Evolutionary conservation across 1,139 yeast genomes (phyloP), one percentile per base, ranked within the genome.

Genomic region (Debaryomyces nepalensis): DNA sequence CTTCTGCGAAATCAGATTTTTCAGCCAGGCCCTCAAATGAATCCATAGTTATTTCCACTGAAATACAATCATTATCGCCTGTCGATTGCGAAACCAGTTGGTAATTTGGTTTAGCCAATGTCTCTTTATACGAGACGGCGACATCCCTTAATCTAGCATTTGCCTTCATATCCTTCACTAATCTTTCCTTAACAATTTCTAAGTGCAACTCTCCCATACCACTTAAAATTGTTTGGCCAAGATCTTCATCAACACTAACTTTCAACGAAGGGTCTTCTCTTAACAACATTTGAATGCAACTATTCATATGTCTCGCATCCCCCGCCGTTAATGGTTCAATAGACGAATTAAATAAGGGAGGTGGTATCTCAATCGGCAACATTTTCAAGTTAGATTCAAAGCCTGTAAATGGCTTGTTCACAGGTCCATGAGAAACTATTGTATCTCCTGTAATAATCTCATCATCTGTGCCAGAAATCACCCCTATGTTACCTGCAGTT

Each of bases 141-240:
- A 93, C 87, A 42, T 83, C 83, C 27, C 96, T 90, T 39, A 90
- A 75, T 37, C 83, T 82, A 0, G 87, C 86, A 45, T 83, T 82
- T 2, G 96, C 97, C 58, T 85, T 84, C 75, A 91, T 76, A 48
- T 89, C 96, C 41, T 79, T 80, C 15, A 84, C 67, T 39, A 93
- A 73, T 44, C 97, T 72, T 52, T 89, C 95, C 41, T 77, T 75
- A 2, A 95, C 87, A 51, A 93, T 90, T 52, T 93, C 98, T 41
- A 93, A 73, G 63, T 93, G 99, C 40, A 93, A 70, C 56, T 90
- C 97, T 12, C 98, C 99, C 97, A 93, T 90, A 3, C 99, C 99
- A 40, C 96, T 82, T 26, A 93, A 63, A 21, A 90, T 73, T 0
- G 90, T 83, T 63, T 93, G 97, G 0, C 96, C 97, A 44, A 87